Conservation (phyloP, 441 rosid species). For the Corymbia calophylla region DNA sequence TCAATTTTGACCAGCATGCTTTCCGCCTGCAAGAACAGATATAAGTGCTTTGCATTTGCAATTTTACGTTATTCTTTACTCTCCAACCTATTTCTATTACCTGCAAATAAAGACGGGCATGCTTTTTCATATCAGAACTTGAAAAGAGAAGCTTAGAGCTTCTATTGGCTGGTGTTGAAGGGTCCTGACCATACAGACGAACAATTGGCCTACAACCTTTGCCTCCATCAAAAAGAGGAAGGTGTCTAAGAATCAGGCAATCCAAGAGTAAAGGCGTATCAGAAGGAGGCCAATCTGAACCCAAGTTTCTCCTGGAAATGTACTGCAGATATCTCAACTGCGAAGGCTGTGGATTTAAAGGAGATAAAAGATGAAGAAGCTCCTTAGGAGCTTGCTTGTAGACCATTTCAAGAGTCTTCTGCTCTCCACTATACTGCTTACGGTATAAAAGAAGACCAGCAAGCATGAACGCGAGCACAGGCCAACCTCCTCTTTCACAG, state of each 20-base stretch:
- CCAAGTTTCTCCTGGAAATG: constrained; percentile 79
- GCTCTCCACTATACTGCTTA: constrained; percentile 87
- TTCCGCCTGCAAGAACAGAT: constrained; percentile 59
- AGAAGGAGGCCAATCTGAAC: constrained; percentile 91
- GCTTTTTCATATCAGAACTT: constrained; percentile 53
- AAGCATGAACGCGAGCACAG: constrained; percentile 91
- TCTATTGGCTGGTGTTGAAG: constrained; percentile 55
- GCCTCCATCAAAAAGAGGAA: constrained; percentile 67
- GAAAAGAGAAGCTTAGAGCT: constrained; percentile 82
- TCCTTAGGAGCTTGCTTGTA: constrained; percentile 94
- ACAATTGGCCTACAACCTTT: constrained; percentile 77
- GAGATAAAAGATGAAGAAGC: constrained; percentile 64
- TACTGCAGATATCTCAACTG: constrained; percentile 94
- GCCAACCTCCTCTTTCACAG: constrained; percentile 96
- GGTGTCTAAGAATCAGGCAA: constrained; percentile 70
- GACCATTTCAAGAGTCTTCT: constrained; percentile 93
- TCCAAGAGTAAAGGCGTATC: constrained; percentile 79
- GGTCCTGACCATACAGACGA: constrained; percentile 83
- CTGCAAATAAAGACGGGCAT: constrained; percentile 51
- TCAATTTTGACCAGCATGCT: constrained; percentile 66
- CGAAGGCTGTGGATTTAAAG: constrained; percentile 89
- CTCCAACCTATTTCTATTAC: constrained; percentile 19
- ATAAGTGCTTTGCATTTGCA: constrained; percentile 4
- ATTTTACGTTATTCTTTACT: neutral
- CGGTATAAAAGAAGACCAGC: constrained; percentile 79